Evolutionary conservation across 352 stramenopile species (phyloP), one percentile per base, ranked within the genome.

Genomic region (Globisporangium perplexum): DNA sequence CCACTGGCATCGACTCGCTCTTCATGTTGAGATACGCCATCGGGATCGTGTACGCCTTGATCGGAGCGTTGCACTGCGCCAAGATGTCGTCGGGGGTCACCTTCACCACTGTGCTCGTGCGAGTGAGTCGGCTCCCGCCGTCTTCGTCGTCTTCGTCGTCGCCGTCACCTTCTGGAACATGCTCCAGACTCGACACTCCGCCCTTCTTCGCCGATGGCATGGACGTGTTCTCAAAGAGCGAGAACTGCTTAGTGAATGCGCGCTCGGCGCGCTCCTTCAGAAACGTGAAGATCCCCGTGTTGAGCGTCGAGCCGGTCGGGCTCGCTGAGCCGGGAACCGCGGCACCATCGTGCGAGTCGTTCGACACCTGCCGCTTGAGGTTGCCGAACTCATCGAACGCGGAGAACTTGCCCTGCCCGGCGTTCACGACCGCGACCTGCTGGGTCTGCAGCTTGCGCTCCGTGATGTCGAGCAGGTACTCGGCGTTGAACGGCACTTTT

Each of bases 321-420:
- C 26, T 55, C 31, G 60, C 50, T 12, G 35, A 39, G 35, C 50
- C 36, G 14, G 22, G 6, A 12, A 26, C 31, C 1, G 7, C 17
- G 23, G n/a, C 10, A 62, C 57, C 38, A 17, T 50, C 46, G 24
- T 41, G 11, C 17, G 26, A 45, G 36, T 64, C 57, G 10, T 50
- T 46, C 46, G 65, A 47, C 28, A 64, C 24, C 22, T 84, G 63
- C 46, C 77, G 75, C 59, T 86, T 90, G 36, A 90, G 67, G 53
- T 90, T 90, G 11, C 80, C 80, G 58, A 88, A 90, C 63, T 90
- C 80, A 55, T 90, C 80, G 41, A 90, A 90, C 20, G 68, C 67
- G 5, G 80, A 88, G 55, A 77, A 85, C 23, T 77, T 73, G 47
- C 72, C 73, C 26, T 87, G 73, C 6, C 77, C 73, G 48, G 71